Conservation (phyloP, 176 grass and related monocot genomes). For the Aegilops speltoides region DNA sequence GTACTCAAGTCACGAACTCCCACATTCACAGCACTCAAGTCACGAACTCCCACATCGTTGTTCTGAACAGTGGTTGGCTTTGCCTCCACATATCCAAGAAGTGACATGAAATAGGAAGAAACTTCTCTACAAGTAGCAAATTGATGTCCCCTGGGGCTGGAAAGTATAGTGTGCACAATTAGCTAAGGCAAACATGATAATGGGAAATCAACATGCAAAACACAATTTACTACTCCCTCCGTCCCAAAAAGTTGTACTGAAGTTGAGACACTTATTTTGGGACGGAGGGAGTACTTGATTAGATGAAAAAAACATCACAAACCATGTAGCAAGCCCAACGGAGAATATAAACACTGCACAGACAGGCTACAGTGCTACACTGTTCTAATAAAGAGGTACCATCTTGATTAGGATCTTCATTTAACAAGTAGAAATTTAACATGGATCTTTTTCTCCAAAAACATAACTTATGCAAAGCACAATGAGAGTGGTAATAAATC, state of each 20-base stretch:
- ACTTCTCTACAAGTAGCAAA: constrained; percentile 90
- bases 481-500: not conserved
- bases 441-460: not conserved
- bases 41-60: constrained; percentile 25
- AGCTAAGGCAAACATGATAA: not conserved
- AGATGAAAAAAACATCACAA: constrained; percentile 22
- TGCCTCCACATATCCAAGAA: constrained; percentile 68
- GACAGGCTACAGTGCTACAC: not conserved
- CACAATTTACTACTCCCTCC: not conserved
- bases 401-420: constrained; percentile 11
- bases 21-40: constrained; percentile 17
- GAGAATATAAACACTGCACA: constrained; percentile 27
- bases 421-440: constrained; percentile 17
- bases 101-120: constrained; percentile 73
- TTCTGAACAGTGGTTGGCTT: constrained; percentile 36
- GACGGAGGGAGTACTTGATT: not conserved
- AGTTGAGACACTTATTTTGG: no score
- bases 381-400: constrained; percentile 3
- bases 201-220: constrained; percentile 11
- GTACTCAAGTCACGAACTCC: constrained; percentile 27
- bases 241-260: no score
- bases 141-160: constrained; percentile 89
- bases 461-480: constrained; percentile 12
- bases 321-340: not conserved
- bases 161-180: constrained; percentile 36